Evolutionary conservation across 2,329 filamentous ascomycete genomes (phyloP).

Genomic region (Colletotrichum navitas): DNA sequence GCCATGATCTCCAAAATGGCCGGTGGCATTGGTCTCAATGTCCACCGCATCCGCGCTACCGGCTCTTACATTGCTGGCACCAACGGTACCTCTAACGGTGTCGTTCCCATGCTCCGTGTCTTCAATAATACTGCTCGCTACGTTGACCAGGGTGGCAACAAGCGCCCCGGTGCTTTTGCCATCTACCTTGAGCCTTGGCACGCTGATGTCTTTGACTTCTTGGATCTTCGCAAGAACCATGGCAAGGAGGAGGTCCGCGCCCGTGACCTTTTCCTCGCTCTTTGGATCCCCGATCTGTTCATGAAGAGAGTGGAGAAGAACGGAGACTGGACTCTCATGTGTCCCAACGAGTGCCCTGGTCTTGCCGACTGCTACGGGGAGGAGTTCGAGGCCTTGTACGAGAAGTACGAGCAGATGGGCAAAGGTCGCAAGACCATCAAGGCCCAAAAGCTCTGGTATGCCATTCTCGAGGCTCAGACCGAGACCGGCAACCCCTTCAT

Average conservation of each 20-base stretch:
- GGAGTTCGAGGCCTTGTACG: slow-evolving; percentile 95
- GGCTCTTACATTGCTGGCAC: slow-evolving; percentile 98
- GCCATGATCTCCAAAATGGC: slow-evolving; percentile 99
- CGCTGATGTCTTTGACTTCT: slow-evolving; percentile 95
- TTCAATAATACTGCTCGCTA: slow-evolving; percentile 99
- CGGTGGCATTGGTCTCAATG: slow-evolving; percentile 96
- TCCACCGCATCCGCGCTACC: slow-evolving; percentile 96
- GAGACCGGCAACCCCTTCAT: slow-evolving; percentile 99
- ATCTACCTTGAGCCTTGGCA: slow-evolving; percentile 99
- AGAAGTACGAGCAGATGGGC: slow-evolving; percentile 89
- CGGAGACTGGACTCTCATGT: slow-evolving; percentile 97
- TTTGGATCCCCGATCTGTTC: slow-evolving; percentile 99
- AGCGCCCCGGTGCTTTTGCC: slow-evolving; percentile 97
- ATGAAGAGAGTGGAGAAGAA: slow-evolving; percentile 99
- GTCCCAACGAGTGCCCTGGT: slow-evolving; percentile 94
- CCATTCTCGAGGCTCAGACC: slow-evolving; percentile 96
- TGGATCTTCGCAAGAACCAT: slow-evolving; percentile 99
- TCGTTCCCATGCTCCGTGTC: slow-evolving; percentile 97
- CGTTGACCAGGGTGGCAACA: slow-evolving; percentile 99
- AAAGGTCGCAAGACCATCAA: slow-evolving; percentile 92
- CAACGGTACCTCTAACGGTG: slow-evolving; percentile 97
- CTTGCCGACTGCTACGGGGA: slow-evolving; percentile 97
- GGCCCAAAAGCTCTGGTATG: slow-evolving; percentile 99
- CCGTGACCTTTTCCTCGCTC: slow-evolving; percentile 95
- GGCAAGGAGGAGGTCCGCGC: slow-evolving; percentile 98